Evolutionary conservation across 2,329 filamentous ascomycete species (phyloP).

Genomic region (Fusarium begoniae): DNA sequence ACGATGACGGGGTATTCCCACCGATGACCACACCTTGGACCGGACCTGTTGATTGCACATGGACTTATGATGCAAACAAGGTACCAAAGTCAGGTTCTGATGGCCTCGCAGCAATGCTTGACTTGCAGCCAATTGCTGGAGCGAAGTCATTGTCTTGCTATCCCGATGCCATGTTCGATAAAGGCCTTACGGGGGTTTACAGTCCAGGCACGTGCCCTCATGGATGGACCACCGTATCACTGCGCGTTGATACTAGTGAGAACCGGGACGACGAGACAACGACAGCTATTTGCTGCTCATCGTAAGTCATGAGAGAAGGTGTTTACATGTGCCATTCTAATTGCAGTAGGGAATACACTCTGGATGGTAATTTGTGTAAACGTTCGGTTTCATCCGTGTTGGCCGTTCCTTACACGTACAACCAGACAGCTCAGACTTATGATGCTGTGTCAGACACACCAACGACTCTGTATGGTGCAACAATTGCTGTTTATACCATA

Average conservation of each 20-base stretch:
- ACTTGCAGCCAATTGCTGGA: slow-evolving; percentile 48
- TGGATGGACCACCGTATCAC: slow-evolving; percentile 52
- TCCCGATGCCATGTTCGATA: slow-evolving; percentile 52
- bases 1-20: slow-evolving; percentile 41
- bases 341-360: slow-evolving; percentile 46
- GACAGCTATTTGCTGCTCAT: slow-evolving; percentile 53
- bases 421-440: slow-evolving; percentile 48
- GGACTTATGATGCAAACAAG: slow-evolving; percentile 49
- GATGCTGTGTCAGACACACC: slow-evolving; percentile 48
- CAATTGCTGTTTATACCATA: slow-evolving; percentile 50
- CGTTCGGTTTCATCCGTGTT: slow-evolving; percentile 49
- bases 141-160: slow-evolving; percentile 53
- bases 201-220: slow-evolving; percentile 52
- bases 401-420: slow-evolving; percentile 50
- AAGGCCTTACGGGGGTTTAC: slow-evolving; percentile 50
- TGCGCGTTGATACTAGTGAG: slow-evolving; percentile 44
- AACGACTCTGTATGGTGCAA: slow-evolving; percentile 50
- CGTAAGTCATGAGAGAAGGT: slow-evolving; percentile 45
- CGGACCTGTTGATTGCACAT: slow-evolving; percentile 49
- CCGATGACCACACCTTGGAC: slow-evolving; percentile 53
- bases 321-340: slow-evolving; percentile 22
- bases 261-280: slow-evolving; percentile 46
- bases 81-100: slow-evolving; percentile 33
- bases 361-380: slow-evolving; percentile 48
- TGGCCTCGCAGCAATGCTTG: slow-evolving; percentile 50